Evolutionary conservation across 1,284 basidiomycete genomes (phyloP).

Genomic region (Trichosporon sp.): DNA sequence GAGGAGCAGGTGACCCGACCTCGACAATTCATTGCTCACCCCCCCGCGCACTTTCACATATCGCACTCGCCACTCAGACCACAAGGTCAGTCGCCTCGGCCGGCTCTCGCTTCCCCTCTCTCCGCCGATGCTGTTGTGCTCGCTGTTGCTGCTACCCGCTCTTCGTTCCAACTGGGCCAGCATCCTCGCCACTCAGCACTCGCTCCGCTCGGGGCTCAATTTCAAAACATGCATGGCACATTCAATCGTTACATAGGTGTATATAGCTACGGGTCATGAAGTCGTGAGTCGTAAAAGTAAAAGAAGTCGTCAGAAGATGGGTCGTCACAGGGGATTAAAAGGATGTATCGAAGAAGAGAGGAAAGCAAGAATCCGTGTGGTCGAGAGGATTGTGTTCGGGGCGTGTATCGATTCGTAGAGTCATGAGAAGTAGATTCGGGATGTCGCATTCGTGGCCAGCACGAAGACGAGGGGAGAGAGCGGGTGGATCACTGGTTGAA

Average conservation of each 20-base stretch:
- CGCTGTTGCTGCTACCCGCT: too few species aligned
- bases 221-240: background rate
- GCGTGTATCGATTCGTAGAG: background rate
- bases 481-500: background rate
- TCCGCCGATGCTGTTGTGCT: too few species aligned
- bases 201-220: background rate
- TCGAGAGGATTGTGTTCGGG: background rate
- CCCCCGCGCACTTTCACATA: too few species aligned
- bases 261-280: conserved; percentile 11
- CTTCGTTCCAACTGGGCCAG: too few species aligned
- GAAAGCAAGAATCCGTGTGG: background rate
- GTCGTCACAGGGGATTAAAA: conserved; percentile 12
- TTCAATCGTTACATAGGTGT: conserved; percentile 14
- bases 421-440: background rate
- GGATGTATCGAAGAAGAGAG: background rate
- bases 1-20: too few species aligned
- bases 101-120: too few species aligned
- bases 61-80: too few species aligned
- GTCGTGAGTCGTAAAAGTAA: background rate
- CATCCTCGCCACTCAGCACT: too few species aligned
- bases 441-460: background rate
- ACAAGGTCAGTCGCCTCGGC: too few species aligned
- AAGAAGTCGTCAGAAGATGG: background rate
- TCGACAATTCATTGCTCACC: too few species aligned
- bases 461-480: background rate